Evolutionary conservation across 129 eudicot genomes (phyloP), one percentile per base, ranked within the genome.

Genomic region (Solidago caesia): DNA sequence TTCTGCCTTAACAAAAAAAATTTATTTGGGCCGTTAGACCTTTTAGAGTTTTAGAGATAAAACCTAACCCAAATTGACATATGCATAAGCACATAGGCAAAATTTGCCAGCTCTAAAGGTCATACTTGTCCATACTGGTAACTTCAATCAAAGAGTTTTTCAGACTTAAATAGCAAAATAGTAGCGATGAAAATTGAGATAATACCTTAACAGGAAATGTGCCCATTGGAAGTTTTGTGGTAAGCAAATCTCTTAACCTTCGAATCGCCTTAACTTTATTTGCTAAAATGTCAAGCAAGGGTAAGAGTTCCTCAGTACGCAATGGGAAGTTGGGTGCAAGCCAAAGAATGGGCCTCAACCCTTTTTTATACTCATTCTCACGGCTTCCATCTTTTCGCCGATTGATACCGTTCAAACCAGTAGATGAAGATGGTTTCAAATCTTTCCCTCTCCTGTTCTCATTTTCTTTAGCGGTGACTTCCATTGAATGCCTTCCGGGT

Each of bases 201-300:
- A 85, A 59, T 65, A 89, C 99, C 99, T 95, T 95, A 52, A 91
- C 99, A 33, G 99, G 99, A 71, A 95, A 95, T 16, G 99, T 95
- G 29, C 97, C 97, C 85, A 82, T 76, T 8, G 99, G 99, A 67
- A 95, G 97, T 75, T 95, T 95, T 29, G 99, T 91, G 4, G 99
- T 95, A 59, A 91, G 89, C 68, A 95, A 81, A 69, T 95, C 99
- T 72, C 99, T 87, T n/a, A 95, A 78, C 43, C 99, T 84, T 39
- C 97, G 80, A 46, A 95, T 83, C 3, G 99, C 99, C 83, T 95
- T 95, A 56, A 95, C 99, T 77, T 95, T 95, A 81, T 91, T 95
- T 4, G 99, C 99, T 59, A 91, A 77, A 60, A 95, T 95, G 68
- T 95, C 99, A 66, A 95, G 97, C 90, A 95, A 75, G 0, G 99